Evolutionary conservation across 2,329 filamentous ascomycete species (phyloP), one percentile per base, ranked within the genome.

Genomic region (Plectosphaerella cucumerina): DNA sequence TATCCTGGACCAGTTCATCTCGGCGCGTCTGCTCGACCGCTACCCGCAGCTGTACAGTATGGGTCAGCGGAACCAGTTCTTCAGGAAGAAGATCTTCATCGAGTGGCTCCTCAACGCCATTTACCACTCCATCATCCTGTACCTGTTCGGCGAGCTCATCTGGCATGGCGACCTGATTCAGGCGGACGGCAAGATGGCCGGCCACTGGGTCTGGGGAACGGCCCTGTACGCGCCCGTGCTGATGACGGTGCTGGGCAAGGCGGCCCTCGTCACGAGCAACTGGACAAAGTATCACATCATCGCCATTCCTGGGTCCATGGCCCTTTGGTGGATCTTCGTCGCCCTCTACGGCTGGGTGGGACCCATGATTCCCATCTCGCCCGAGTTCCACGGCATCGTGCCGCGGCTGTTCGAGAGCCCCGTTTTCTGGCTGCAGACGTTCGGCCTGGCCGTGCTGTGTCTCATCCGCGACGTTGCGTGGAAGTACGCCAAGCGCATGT

Each of bases 281-380:
- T 99, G 94, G 94, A 99, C 94, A 45, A 99, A 99, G 71, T 99
- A 96, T 69, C 92, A 95, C 54, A 83, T 99, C 57, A 82, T 97
- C 57, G 91, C 94, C 33, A 99, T 99, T 56, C 94, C 94, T 0
- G 94, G 94, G 35, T 95, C 89, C 55, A 87, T 99, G 80, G 70
- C 86, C 17, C 83, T 99, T 60, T 99, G 94, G 94, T 84, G 95
- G 66, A 83, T 84, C 34, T 96, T 97, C 67, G 80, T 97, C 57
- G 90, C 91, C 4, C 83, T 87, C 2, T 99, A 97, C 71, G 91
- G 85, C 37, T 90, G 80, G 21, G 87, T 94, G 1, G 93, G 90
- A 21, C 94, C 94, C 0, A 91, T 85, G 72, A 71, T 94, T 42
- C 78, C 82, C 49, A 84, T 97, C 62, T 95, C 90, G 4, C 80